Evolutionary conservation across 441 rosid genomes (phyloP), one percentile per base, ranked within the genome.

Genomic region (Corymbia calophylla): DNA sequence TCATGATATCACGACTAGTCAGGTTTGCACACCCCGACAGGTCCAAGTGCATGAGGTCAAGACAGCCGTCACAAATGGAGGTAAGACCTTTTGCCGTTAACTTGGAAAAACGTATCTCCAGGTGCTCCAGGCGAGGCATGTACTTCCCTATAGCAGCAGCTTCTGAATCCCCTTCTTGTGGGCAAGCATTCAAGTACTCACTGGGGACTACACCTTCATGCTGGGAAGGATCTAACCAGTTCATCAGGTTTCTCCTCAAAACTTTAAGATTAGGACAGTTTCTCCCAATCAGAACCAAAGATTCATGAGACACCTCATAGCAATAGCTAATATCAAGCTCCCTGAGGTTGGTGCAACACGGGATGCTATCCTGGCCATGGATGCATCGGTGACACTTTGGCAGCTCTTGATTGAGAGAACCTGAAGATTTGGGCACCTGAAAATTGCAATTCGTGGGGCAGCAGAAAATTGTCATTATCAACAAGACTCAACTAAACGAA

Each of bases 301-400:
- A 95, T 89, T 94, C 94, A 86, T 92, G 93, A 86, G 98, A 94
- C 86, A 97, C 91, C 88, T 93, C 92, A 35, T 94, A 94, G 91
- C 99, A 95, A 93, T 94, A 94, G 93, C 99, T 97, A 16, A 96
- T 89, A 68, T 97, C 96, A 53, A 96, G 92, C 88, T 95, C 98
- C 35, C 89, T 92, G 17, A 97, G 95, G 68, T 92, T 93, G 73
- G 92, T 66, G 89, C 97, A 96, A 19, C 92, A 19, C 92, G 92
- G 64, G 91, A 89, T 3, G 98, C 97, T 86, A 97, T 91, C 80
- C 87, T 95, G 64, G 90, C 85, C 92, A 96, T 93, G 8, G 98
- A 95, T 66, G 93, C 93, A 91, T 95, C 97, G 5, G 96, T 97
- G 51, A 94, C 96, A 85, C 91, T 92, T 15, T 91, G 97, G 73